Percentiles rank a stretch among this genome's conserved stretches.
Evolutionary conservation across 495 filamentous ascomycete species (phyloP).

Genomic region (Hypoxylon fuscum): DNA sequence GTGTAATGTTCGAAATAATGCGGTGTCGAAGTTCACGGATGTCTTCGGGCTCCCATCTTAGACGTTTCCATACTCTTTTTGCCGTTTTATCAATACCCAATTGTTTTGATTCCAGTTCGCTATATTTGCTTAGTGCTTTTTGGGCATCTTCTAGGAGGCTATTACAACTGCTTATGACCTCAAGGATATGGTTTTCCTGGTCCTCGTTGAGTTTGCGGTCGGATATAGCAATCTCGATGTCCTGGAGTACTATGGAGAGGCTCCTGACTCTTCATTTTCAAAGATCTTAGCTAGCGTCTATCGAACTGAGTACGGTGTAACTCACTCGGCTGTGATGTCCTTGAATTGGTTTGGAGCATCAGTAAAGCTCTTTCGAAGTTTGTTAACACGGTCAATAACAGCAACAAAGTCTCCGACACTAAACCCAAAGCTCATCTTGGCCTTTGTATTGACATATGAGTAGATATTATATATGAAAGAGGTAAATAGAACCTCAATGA

Average conservation of each 20-base stretch:
- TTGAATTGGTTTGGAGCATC: slow-evolving; percentile 42
- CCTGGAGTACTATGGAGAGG: slow-evolving; percentile 39
- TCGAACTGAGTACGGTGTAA: no score
- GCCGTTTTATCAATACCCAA: neutral
- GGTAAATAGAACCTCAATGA: no score
- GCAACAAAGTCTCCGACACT: slow-evolving; percentile 44
- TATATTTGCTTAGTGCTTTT: slow-evolving; percentile 15
- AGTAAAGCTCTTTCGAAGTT: slow-evolving; percentile 41
- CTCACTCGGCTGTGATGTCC: slow-evolving; percentile 35
- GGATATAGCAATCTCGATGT: slow-evolving; percentile 20
- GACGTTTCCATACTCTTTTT: slow-evolving; percentile 39
- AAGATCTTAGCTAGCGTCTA: neutral
- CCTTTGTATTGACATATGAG: no score
- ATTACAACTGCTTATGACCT: slow-evolving; percentile 1
- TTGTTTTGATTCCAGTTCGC: slow-evolving; percentile 1
- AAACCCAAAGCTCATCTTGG: slow-evolving; percentile 50
- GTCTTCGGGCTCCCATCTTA: slow-evolving; percentile 46
- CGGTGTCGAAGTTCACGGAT: slow-evolving; percentile 40
- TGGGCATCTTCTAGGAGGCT: slow-evolving; percentile 11
- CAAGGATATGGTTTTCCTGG: neutral
- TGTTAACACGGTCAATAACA: slow-evolving; percentile 35
- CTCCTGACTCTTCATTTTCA: slow-evolving; percentile 25
- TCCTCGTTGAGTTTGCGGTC: neutral
- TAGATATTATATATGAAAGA: no score
- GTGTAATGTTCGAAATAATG: slow-evolving; percentile 34